These are phyloP conservation scores for Neonothopanus nambi DNA, from an alignment of 1,284 basidiomycete species.

Conservation along the genomic window DNA sequence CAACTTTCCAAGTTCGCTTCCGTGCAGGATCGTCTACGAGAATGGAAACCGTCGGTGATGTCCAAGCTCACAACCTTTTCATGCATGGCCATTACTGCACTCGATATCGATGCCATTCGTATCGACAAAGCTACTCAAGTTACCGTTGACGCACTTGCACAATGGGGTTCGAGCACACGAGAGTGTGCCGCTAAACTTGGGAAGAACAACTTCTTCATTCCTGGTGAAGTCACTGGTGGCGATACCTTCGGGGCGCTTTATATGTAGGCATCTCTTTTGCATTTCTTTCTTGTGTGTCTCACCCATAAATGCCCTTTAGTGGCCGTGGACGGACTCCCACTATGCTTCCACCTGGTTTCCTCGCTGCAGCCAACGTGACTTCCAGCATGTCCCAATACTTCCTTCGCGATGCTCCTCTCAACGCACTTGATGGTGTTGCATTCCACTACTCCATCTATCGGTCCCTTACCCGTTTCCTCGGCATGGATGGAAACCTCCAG, in stretches of 20 bases:
- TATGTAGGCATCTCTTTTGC: slow-evolving; percentile 49
- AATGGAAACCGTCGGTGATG: slow-evolving; percentile 55
- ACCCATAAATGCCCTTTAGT: slow-evolving; percentile 33
- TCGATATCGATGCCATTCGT: slow-evolving; percentile 91
- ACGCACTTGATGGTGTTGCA: slow-evolving; percentile 75
- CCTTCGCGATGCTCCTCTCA: slow-evolving; percentile 62
- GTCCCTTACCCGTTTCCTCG: slow-evolving; percentile 77
- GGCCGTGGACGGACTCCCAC: slow-evolving; percentile 84
- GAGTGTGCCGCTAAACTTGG: slow-evolving; percentile 68
- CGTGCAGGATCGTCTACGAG: slow-evolving; percentile 88
- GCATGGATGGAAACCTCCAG: slow-evolving; percentile 90
- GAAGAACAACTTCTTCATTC: slow-evolving; percentile 89
- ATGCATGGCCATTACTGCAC: slow-evolving; percentile 81
- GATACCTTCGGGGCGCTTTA: slow-evolving; percentile 88
- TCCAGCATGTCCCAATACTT: slow-evolving; percentile 70
- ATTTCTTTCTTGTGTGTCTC: neutral
- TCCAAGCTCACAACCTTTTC: slow-evolving; percentile 75
- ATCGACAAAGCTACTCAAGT: slow-evolving; percentile 93
- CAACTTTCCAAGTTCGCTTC: slow-evolving; percentile 92
- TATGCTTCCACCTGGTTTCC: slow-evolving; percentile 63
- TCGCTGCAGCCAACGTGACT: slow-evolving; percentile 65
- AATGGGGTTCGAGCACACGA: slow-evolving; percentile 74
- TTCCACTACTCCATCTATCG: slow-evolving; percentile 95
- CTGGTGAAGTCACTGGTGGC: slow-evolving; percentile 91
- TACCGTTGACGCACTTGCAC: slow-evolving; percentile 76